Base-by-base conservation (phyloP, 2,329 filamentous ascomycete genomes). In the Colletotrichum cordylinicola region DNA sequence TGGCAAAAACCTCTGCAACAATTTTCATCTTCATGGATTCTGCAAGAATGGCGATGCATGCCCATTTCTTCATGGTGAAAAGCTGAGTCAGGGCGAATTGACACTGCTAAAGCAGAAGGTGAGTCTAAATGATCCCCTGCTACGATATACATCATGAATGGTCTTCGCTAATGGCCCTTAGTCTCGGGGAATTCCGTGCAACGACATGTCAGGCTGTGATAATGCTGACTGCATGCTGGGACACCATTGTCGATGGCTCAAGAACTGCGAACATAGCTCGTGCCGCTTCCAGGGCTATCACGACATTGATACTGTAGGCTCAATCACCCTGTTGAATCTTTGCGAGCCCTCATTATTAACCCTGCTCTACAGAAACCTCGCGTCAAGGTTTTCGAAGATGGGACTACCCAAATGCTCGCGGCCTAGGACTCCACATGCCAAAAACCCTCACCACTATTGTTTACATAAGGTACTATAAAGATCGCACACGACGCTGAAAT, bases 201-300 rank as follows among this genome's bases (percentile, higher is more conserved):
- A 52, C 21, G 56, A 75, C 5, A 65, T 66, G 16, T 74, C 67
- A 4, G 69, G 71, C n/a, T 81, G 80, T 68, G 56, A 67, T 29
- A 76, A 80, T 18, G 33, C 72, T 7, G 61, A 74, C 29, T 81
- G 80, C 62, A 69, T 69, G 10, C 69, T 72, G 18, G 76, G 79
- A 8, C 80, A 81, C 43, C 78, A 79, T 67, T 81, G 80, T 69
- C 73, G 72, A 24, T 78, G 70, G 70, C 77, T 79, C 4, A 74
- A 72, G n/a, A 72, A 72, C 13, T 81, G 80, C 72, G 76, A 66
- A 15, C 56, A 67, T 13, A 16, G 33, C 8, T 64, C 55, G 10
- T 81, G 80, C 67, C 78, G 77, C 29, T 81, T 80, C 56, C 70
- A 70, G 12, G 73, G 77, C 21, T 78, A 73, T 13, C 80, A 81